Conservation (phyloP, 169 alveolate species). For the Fabrea salina region DNA sequence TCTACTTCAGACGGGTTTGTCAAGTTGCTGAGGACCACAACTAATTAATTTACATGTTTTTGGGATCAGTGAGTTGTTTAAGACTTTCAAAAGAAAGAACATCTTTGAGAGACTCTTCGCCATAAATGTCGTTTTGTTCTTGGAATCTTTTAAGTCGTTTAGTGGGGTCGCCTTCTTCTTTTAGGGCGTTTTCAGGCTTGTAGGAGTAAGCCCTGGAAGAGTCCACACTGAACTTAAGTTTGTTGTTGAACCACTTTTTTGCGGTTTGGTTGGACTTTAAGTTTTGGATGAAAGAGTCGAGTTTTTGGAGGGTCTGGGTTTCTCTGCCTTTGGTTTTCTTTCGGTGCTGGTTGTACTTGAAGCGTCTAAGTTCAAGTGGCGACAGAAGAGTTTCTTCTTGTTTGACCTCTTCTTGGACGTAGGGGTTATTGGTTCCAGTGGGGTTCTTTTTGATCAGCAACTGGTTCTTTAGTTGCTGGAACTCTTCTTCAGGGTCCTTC, state of each 20-base stretch:
- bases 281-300: background rate
- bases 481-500: constrained; percentile 16
- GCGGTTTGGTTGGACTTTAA: background rate
- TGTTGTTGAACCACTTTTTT: background rate
- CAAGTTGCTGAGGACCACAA: background rate
- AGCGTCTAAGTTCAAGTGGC: background rate
- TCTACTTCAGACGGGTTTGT: constrained; percentile 13
- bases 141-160: constrained; percentile 1
- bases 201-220: constrained; percentile 20
- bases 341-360: background rate
- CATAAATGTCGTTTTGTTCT: background rate
- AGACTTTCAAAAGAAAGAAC: background rate
- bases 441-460: background rate
- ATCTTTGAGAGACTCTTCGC: background rate
- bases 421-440: background rate
- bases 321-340: constrained; percentile 22
- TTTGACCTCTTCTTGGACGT: background rate
- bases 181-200: background rate
- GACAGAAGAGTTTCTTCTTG: background rate
- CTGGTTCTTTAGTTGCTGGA: background rate
- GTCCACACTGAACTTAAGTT: constrained; percentile 1
- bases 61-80: background rate
- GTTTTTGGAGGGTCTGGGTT: background rate
- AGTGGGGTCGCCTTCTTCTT: constrained; percentile 12
- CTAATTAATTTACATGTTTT: background rate